Conservation (phyloP, 2,329 filamentous ascomycete genomes). For the Aspergillus floridensis region DNA sequence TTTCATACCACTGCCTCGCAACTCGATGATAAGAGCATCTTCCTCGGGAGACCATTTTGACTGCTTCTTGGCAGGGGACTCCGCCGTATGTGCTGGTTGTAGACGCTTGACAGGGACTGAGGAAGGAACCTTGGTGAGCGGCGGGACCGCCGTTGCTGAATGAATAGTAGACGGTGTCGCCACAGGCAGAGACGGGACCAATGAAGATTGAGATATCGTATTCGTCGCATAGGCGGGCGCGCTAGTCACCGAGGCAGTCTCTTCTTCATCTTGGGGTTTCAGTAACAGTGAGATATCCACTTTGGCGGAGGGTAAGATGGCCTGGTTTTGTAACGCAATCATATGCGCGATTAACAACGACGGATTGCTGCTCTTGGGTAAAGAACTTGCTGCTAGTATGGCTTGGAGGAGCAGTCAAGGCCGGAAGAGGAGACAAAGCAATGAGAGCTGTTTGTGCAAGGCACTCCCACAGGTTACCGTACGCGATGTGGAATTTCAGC, state of each 20-base stretch:
- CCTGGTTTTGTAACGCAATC: constrained; percentile 43
- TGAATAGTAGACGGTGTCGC: constrained; percentile 25
- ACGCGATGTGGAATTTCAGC: background rate
- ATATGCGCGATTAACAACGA: constrained; percentile 38
- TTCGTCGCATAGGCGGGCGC: constrained; percentile 34
- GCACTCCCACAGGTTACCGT: background rate
- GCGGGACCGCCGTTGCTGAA: constrained; percentile 20
- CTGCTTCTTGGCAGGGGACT: constrained; percentile 82
- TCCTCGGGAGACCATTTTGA: constrained; percentile 96
- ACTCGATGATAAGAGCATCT: constrained; percentile 87
- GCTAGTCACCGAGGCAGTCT: constrained; percentile 29
- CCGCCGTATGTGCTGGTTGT: constrained; percentile 47
- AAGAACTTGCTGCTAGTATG: constrained; percentile 8
- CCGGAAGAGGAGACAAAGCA: background rate
- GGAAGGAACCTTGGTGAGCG: constrained; percentile 31
- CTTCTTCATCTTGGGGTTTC: constrained; percentile 56
- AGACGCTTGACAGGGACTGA: constrained; percentile 41
- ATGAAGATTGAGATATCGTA: constrained; percentile 27
- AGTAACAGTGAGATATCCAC: constrained; percentile 95
- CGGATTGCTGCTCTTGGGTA: constrained; percentile 7
- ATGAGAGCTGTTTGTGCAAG: background rate
- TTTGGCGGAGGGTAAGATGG: constrained; percentile 56
- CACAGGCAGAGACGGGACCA: constrained; percentile 28
- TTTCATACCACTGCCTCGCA: constrained; percentile 89
- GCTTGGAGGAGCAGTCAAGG: background rate